Percentiles rank a stretch among this genome's conserved stretches.
Evolutionary conservation across 2,329 filamentous ascomycete species (phyloP).

Genomic region (Talaromyces albobiverticillius): DNA sequence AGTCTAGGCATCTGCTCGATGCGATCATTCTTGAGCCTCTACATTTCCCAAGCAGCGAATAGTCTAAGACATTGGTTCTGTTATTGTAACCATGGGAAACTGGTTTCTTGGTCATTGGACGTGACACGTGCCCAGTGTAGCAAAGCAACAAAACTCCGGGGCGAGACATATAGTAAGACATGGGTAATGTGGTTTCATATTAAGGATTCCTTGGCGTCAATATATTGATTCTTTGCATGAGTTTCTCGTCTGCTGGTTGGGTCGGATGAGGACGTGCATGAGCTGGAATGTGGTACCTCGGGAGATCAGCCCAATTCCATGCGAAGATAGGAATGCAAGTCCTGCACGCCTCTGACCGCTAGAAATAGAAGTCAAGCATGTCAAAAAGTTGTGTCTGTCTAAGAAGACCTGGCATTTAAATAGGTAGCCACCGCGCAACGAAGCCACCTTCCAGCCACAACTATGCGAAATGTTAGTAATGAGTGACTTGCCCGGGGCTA

Average conservation of each 20-base stretch:
- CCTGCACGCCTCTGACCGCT: neutral
- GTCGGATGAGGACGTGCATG: conserved; percentile 3
- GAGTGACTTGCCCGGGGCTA: conserved; percentile 18
- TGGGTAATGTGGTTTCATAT: neutral
- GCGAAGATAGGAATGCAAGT: neutral
- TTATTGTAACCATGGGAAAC: conserved; percentile 9
- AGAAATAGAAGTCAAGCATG: neutral
- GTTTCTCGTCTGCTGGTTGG: neutral
- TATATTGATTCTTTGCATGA: neutral
- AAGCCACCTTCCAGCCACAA: conserved; percentile 4
- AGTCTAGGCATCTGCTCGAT: neutral
- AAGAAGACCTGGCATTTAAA: conserved; percentile 36
- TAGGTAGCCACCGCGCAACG: conserved; percentile 42
- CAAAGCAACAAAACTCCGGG: neutral
- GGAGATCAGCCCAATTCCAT: conserved; percentile 7
- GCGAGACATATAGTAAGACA: neutral
- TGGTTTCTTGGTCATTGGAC: neutral
- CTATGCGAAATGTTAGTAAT: conserved; percentile 44
- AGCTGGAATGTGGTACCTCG: conserved; percentile 8
- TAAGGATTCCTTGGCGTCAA: neutral
- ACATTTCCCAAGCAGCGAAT: neutral
- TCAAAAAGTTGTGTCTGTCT: neutral
- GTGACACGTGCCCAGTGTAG: neutral
- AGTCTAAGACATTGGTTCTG: neutral
- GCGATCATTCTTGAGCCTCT: neutral